Percentiles rank a stretch among this genome's conserved stretches.
These are phyloP conservation scores for Pleurostoma richardsiae DNA, from an alignment of 2,329 filamentous ascomycete genomes.

Conservation along the genomic window DNA sequence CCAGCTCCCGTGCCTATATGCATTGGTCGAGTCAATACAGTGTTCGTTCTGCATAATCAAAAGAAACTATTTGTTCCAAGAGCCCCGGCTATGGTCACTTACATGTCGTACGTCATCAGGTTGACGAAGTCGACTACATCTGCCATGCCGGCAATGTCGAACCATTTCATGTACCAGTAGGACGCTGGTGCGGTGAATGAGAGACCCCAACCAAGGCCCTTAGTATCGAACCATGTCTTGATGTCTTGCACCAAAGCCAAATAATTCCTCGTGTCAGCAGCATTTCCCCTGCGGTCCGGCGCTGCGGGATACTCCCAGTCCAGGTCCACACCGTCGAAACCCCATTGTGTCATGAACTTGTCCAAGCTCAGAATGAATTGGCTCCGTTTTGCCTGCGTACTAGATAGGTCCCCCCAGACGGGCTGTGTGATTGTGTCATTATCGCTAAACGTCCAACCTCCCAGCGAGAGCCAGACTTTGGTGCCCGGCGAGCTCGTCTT, in stretches of 20 bases:
- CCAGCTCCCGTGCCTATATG: not conserved
- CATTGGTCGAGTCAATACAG: not conserved
- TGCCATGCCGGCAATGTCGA: slow-evolving; percentile 11
- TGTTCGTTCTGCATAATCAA: not conserved
- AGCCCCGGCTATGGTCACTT: not conserved
- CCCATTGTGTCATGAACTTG: slow-evolving; percentile 11
- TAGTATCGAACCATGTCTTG: not conserved
- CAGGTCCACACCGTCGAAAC: slow-evolving; percentile 16
- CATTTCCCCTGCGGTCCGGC: slow-evolving; percentile 11
- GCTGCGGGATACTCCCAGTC: slow-evolving; percentile 19
- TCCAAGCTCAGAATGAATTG: slow-evolving; percentile 10
- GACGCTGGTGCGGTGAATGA: slow-evolving; percentile 17
- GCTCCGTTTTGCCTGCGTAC: slow-evolving; percentile 4
- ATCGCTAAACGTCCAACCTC: slow-evolving; percentile 29
- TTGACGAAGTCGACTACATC: not conserved
- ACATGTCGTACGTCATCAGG: slow-evolving; percentile 1
- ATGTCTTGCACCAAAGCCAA: slow-evolving; percentile 36
- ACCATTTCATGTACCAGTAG: slow-evolving; percentile 22
- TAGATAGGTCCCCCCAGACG: slow-evolving; percentile 4
- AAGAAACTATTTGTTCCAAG: not conserved
- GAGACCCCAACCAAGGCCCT: slow-evolving; percentile 2
- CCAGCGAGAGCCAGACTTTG: slow-evolving; percentile 30
- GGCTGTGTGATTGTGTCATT: too few species aligned
- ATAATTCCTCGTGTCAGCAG: slow-evolving; percentile 11
- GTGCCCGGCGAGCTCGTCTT: slow-evolving; percentile 20